Evolutionary conservation across 441 rosid species (phyloP).

Genomic region (Croton setiger): DNA sequence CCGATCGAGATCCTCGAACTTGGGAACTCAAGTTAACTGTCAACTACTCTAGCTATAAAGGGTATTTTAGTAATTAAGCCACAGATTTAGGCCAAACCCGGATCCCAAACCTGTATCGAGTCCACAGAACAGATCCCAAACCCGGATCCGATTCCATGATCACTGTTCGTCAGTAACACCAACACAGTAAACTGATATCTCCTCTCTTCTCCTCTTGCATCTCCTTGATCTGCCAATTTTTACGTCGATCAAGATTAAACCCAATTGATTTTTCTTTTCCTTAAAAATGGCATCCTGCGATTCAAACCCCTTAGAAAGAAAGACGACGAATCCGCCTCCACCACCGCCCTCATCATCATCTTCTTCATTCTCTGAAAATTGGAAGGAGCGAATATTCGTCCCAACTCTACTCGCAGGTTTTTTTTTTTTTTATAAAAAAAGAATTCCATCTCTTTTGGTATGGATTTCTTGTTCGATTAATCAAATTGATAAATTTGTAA

Average conservation of each 20-base stretch:
- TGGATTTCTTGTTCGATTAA: background rate
- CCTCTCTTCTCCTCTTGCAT: background rate
- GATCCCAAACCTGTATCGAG: background rate
- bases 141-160: background rate
- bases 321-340: constrained; percentile 2
- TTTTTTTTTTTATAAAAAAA: background rate
- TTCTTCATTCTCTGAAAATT: constrained; percentile 37
- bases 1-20: too few relatives aligned
- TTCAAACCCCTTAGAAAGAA: constrained; percentile 12
- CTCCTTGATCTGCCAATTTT: background rate
- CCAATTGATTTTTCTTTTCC: background rate
- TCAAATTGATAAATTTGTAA: background rate
- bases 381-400: constrained; percentile 55
- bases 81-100: background rate
- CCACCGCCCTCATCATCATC: constrained; percentile 28
- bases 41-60: too few relatives aligned
- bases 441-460: background rate
- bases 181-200: background rate
- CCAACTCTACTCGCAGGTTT: constrained; percentile 75
- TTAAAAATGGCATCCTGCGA: constrained; percentile 40
- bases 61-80: background rate
- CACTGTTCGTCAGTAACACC: background rate
- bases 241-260: background rate
- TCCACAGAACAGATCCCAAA: background rate
- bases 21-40: too few relatives aligned